Base-by-base conservation (phyloP, 495 filamentous ascomycete species). In the Talaromyces wortmannii region DNA sequence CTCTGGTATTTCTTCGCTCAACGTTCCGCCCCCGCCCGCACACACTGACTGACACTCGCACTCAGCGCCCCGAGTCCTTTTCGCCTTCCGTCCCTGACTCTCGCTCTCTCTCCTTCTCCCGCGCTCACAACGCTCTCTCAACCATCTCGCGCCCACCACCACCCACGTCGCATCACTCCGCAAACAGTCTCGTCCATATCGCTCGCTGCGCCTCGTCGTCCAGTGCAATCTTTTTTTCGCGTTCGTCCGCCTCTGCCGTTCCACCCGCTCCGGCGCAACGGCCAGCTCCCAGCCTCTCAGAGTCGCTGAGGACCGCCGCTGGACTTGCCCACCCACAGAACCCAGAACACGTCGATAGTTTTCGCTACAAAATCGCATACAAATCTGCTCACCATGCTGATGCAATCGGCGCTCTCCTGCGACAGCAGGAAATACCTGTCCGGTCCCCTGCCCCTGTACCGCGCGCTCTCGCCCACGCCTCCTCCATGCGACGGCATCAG, bases 321-420 rank as follows among this genome's bases (percentile, higher is more conserved):
- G 45, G 45, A 49, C 8, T 31, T 30, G 8, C 31, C 10, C 47
- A 31, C 23, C 29, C 47, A 31, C 17, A 15, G 5, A 49, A 4
- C 1, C 23, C 23, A 23, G 4, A 23, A 23, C 23, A 23, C 23
- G 23, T 23, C 23, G 23, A 23, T 23, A 2, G 4, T 23, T 23
- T 23, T 23, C 23, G 23, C 23, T 18, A 50, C 23, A 12, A 18
- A 50, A 23, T 11, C 6, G 2, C 2, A 48, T 23, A 52, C 29
- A 29, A 45, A 8, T 31, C 6, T 5, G 8, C 8, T 5, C 61
- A 69, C 6, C 48, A 89, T 90, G 87, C 66, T 90, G 50, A 82
- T 89, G 59, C 86, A 85, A 48, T 89, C 86, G 11, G 85, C 86
- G 36, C 69, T 90, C 45, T 70, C 83, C 44, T 87, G 85, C 81